Evolutionary conservation across 257 asterid genomes (phyloP), one percentile per base, ranked within the genome.

Genomic region (Scutellaria galericulata): DNA sequence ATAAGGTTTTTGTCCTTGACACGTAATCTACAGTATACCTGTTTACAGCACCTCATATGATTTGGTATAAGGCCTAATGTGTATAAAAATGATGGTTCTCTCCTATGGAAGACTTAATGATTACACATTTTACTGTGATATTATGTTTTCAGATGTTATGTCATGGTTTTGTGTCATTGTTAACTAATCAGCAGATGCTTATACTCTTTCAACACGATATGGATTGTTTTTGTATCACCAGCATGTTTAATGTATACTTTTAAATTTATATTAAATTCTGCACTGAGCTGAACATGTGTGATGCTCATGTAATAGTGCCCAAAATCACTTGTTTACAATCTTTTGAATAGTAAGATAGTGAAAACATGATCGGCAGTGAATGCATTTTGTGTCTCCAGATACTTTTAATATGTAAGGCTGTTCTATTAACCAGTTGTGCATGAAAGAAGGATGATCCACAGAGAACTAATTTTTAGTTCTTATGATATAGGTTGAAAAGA

Each of bases 401-500:
- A 66, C 45, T 31, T 70, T 27, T 40, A 18, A 46, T 53, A 3
- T 60, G 11, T 71, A 48, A 68, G 60, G 39, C 50, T 24, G 39
- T 71, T 59, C 39, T 59, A 27, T 39, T 31, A 12, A 37, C 35
- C 62, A 47, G 59, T 66, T 45, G 31, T 47, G 52, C 55, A 45
- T 12, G 51, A 18, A 61, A 48, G 66, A 70, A 75, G 45, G 42
- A 64, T 7, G 41, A 57, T 37, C 24, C 27, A 3, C 53, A 39
- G 52, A 46, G 15, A 78, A 61, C 72, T 71, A 7, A 79, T 62
- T 68, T 72, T 47, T 41, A 31, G 15, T 69, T 83, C 70, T 78
- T 73, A 2, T 58, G 73, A 47, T 76, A 54, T 76, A 95, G 99
- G 97, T 87, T 77, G 99, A 95, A 69, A 95, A 95, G 75, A 92